Evolutionary conservation across 805 yeast genomes (phyloP).

Genomic region (Candida ovalis): DNA sequence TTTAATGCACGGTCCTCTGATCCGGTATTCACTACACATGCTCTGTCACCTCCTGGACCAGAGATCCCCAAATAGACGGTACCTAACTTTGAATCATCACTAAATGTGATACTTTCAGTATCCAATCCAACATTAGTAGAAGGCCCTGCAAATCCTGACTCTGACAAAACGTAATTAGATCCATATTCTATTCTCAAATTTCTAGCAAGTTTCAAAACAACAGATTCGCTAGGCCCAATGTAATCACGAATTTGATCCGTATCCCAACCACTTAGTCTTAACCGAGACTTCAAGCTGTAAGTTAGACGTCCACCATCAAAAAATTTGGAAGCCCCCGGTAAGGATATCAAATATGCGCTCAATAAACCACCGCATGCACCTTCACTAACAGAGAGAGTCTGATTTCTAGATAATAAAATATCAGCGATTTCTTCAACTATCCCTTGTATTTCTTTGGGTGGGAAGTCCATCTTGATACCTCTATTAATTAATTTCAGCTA

Average conservation of each 20-base stretch:
- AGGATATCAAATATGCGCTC: slow-evolving; percentile 74
- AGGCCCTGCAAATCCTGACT: slow-evolving; percentile 89
- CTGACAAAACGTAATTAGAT: slow-evolving; percentile 76
- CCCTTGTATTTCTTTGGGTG: slow-evolving; percentile 50
- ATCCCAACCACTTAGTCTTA: slow-evolving; percentile 77
- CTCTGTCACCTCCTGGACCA: slow-evolving; percentile 57
- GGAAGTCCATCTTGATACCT: slow-evolving; percentile 40
- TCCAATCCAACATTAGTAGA: slow-evolving; percentile 35
- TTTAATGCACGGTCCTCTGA: slow-evolving; percentile 53
- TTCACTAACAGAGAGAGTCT: slow-evolving; percentile 77
- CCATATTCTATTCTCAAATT: slow-evolving; percentile 78
- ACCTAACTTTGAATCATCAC: slow-evolving; percentile 45
- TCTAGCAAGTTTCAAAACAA: slow-evolving; percentile 72
- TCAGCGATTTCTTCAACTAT: slow-evolving; percentile 57
- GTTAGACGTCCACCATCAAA: slow-evolving; percentile 83
- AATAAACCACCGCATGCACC: slow-evolving; percentile 89
- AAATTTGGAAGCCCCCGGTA: slow-evolving; percentile 82
- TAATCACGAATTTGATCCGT: slow-evolving; percentile 63
- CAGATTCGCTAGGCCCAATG: slow-evolving; percentile 79
- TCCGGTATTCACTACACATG: slow-evolving; percentile 44
- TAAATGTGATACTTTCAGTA: slow-evolving; percentile 25
- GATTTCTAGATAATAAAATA: slow-evolving; percentile 46
- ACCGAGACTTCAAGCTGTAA: slow-evolving; percentile 70
- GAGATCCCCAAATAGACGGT: slow-evolving; percentile 68
- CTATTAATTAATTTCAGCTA: background rate